These are phyloP conservation scores for Mycosarcoma mackinlayi DNA, from an alignment of 1,284 basidiomycete genomes.

Conservation along the genomic window DNA sequence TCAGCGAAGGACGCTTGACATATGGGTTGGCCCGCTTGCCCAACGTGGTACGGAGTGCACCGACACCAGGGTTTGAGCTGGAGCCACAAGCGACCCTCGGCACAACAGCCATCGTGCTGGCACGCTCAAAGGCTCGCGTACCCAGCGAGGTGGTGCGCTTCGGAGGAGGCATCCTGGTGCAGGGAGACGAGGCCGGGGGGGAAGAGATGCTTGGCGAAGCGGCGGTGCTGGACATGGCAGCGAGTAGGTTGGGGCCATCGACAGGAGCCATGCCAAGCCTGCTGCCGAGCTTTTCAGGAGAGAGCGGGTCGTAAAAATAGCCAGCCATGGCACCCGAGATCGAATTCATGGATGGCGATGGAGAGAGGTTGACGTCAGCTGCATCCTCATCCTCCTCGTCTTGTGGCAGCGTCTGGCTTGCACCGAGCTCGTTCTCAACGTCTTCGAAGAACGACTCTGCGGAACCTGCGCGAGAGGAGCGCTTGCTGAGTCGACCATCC, in stretches of 20 bases:
- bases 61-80: conserved; percentile 12
- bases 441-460: conserved; percentile 42
- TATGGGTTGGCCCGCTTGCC: conserved; percentile 61
- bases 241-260: conserved; percentile 37
- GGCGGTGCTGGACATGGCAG: conserved; percentile 37
- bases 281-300: conserved; percentile 50
- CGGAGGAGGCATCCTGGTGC: conserved; percentile 41
- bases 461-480: conserved; percentile 30
- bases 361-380: conserved; percentile 39
- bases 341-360: conserved; percentile 44
- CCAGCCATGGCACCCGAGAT: conserved; percentile 45
- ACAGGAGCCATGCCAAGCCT: conserved; percentile 26
- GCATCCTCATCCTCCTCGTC: conserved; percentile 17
- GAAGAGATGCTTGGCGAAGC: conserved; percentile 36
- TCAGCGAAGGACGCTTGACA: conserved; percentile 48
- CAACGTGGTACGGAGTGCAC: conserved; percentile 30
- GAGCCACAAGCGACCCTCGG: conserved; percentile 14
- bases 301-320: conserved; percentile 63
- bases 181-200: conserved; percentile 40
- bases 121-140: conserved; percentile 39
- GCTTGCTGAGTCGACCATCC: conserved; percentile 17
- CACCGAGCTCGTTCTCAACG: conserved; percentile 33
- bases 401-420: conserved; percentile 3
- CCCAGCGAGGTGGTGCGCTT: conserved; percentile 44
- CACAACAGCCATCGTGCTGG: conserved; percentile 39